These are phyloP conservation scores for Hsuehochloa calcarea DNA, from an alignment of 176 grass and related monocot genomes.

Conservation along the genomic window DNA sequence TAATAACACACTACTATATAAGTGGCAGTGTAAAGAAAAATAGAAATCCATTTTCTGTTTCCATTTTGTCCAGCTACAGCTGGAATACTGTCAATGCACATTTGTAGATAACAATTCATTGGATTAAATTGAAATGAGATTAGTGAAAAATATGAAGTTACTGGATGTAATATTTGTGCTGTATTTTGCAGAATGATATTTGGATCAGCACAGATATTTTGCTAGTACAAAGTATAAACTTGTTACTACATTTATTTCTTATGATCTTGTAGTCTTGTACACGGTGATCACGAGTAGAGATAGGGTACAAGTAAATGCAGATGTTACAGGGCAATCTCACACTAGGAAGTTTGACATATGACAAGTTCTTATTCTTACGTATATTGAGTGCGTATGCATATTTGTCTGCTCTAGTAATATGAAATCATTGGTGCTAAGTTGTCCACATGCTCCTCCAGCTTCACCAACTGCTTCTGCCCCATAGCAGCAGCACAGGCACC, in stretches of 20 bases:
- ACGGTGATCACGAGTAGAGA: neutral
- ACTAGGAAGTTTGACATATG: neutral
- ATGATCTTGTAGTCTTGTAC: neutral
- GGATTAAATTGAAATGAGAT: conserved; percentile 10
- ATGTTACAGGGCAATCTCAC: neutral
- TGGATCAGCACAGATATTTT: neutral
- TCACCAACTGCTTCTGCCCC: neutral
- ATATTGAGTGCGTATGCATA: neutral
- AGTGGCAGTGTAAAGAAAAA: conserved; percentile 22
- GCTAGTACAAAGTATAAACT: neutral
- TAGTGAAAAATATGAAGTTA: neutral
- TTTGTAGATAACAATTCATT: conserved; percentile 35
- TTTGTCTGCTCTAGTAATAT: neutral
- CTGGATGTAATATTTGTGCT: neutral
- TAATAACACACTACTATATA: conserved; percentile 12
- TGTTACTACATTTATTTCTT: conserved; percentile 18
- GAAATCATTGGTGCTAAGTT: neutral
- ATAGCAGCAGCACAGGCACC: conserved; percentile 48
- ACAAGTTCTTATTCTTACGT: neutral
- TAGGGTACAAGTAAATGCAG: neutral
- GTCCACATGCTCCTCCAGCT: neutral
- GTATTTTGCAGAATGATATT: neutral
- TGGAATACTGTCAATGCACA: conserved; percentile 16
- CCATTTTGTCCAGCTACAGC: neutral
- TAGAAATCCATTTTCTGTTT: neutral